These are phyloP conservation scores for Xylaria sp. DNA, from an alignment of 2,329 filamentous ascomycete species.

Conservation along the genomic window DNA sequence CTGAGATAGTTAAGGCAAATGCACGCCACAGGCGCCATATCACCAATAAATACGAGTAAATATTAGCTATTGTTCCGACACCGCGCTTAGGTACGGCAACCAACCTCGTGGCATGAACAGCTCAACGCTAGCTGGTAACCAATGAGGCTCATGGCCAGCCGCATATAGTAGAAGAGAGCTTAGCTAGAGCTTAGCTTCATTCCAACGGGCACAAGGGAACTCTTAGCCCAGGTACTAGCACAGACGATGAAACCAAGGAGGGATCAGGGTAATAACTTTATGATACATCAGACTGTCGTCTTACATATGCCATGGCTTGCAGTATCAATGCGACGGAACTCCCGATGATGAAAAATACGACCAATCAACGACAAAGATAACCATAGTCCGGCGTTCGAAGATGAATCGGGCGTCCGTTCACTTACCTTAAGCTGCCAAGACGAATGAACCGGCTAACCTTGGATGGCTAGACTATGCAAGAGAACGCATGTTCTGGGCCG, in stretches of 20 bases:
- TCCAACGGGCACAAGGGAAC: slow-evolving; percentile 33
- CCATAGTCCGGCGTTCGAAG: no score
- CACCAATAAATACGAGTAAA: neutral
- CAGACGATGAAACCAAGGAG: slow-evolving; percentile 3
- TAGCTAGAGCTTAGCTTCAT: slow-evolving; percentile 28
- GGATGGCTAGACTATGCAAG: slow-evolving; percentile 7
- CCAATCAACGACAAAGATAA: neutral
- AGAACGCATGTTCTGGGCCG: slow-evolving; percentile 4
- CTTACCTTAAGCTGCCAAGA: no score
- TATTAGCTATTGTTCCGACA: neutral
- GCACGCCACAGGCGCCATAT: neutral
- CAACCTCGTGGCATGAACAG: slow-evolving; percentile 16
- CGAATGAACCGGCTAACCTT: neutral
- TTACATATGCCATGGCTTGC: neutral
- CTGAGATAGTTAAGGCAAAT: slow-evolving; percentile 1
- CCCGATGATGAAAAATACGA: neutral
- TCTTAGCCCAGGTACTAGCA: slow-evolving; percentile 21
- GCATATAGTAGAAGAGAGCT: neutral
- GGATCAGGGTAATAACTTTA: slow-evolving; percentile 11
- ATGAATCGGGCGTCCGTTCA: no score
- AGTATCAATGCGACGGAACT: neutral
- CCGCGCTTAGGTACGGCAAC: neutral
- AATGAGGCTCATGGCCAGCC: slow-evolving; percentile 17
- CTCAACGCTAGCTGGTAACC: neutral
- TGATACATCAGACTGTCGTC: neutral